Evolutionary conservation across 306 rosid genomes (phyloP).

Genomic region (Glycine tomentella): DNA sequence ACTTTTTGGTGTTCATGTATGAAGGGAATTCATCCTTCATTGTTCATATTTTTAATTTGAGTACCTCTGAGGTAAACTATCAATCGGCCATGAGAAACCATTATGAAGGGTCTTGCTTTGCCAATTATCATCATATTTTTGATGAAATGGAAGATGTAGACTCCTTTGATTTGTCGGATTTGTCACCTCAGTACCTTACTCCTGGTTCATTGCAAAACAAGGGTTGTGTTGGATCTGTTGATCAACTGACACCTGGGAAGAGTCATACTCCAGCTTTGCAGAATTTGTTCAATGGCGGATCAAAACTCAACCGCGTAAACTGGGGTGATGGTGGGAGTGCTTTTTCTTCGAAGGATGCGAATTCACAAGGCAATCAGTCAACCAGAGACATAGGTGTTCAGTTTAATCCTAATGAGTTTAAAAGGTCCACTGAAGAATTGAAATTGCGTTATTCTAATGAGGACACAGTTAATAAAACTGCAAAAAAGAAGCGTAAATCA

Average conservation of each 20-base stretch:
- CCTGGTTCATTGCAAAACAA: constrained; percentile 63
- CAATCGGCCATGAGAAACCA: constrained; percentile 60
- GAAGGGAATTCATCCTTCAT: constrained; percentile 82
- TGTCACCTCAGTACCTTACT: constrained; percentile 50
- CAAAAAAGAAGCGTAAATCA: constrained; percentile 71
- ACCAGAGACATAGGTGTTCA: constrained; percentile 73
- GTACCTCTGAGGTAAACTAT: constrained; percentile 79
- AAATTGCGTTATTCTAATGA: constrained; percentile 59
- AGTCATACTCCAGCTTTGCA: constrained; percentile 70
- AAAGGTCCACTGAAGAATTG: constrained; percentile 74
- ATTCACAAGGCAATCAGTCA: constrained; percentile 54
- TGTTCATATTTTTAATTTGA: constrained; percentile 79
- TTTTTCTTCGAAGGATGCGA: constrained; percentile 55
- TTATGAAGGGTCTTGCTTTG: constrained; percentile 60
- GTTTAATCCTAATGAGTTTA: constrained; percentile 74
- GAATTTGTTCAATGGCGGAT: constrained; percentile 82
- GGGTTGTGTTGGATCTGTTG: constrained; percentile 57
- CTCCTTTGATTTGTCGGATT: constrained; percentile 57
- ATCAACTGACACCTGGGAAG: constrained; percentile 61
- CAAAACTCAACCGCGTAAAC: constrained; percentile 67
- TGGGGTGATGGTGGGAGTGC: constrained; percentile 67
- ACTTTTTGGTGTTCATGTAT: constrained; percentile 76
- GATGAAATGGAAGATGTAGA: constrained; percentile 91
- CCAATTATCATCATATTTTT: constrained; percentile 64
- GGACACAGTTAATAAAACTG: constrained; percentile 54